These are phyloP conservation scores for Lignosus rhinocerotis DNA, from an alignment of 1,284 basidiomycete genomes.

Conservation along the genomic window DNA sequence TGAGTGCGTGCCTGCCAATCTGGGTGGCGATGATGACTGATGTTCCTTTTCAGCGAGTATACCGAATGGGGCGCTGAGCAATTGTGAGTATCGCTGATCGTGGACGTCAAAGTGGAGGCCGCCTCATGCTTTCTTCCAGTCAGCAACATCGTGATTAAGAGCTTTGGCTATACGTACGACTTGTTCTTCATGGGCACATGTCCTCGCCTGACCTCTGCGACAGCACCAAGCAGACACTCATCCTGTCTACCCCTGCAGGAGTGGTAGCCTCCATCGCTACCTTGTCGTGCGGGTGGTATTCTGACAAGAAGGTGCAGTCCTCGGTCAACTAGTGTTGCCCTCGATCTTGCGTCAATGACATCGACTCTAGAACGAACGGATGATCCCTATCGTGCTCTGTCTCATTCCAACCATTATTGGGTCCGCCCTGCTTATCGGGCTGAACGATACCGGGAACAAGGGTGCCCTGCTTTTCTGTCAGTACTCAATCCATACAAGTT, in stretches of 20 bases:
- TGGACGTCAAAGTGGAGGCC: neutral
- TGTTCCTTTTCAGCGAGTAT: constrained; percentile 47
- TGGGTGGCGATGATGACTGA: constrained; percentile 8
- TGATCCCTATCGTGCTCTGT: constrained; percentile 59
- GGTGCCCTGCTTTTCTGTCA: constrained; percentile 55
- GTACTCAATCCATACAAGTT: neutral
- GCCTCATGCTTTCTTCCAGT: constrained; percentile 36
- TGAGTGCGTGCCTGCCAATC: constrained; percentile 43
- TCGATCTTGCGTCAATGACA: neutral
- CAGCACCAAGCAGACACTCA: constrained; percentile 63
- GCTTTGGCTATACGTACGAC: constrained; percentile 64
- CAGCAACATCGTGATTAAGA: constrained; percentile 62
- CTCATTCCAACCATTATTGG: constrained; percentile 62
- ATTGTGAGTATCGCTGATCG: constrained; percentile 46
- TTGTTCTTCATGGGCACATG: too few species aligned
- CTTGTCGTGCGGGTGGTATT: constrained; percentile 61
- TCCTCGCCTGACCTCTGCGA: neutral
- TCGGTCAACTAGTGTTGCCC: neutral
- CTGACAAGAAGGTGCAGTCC: constrained; percentile 53
- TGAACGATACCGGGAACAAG: constrained; percentile 48
- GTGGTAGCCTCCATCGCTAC: constrained; percentile 48
- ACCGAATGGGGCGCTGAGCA: constrained; percentile 65
- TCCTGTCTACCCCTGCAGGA: constrained; percentile 60
- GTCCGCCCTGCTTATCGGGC: constrained; percentile 55
- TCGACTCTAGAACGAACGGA: constrained; percentile 41